Conservation (phyloP, 179 eudicot species). For the Amaranthus tricolor region DNA sequence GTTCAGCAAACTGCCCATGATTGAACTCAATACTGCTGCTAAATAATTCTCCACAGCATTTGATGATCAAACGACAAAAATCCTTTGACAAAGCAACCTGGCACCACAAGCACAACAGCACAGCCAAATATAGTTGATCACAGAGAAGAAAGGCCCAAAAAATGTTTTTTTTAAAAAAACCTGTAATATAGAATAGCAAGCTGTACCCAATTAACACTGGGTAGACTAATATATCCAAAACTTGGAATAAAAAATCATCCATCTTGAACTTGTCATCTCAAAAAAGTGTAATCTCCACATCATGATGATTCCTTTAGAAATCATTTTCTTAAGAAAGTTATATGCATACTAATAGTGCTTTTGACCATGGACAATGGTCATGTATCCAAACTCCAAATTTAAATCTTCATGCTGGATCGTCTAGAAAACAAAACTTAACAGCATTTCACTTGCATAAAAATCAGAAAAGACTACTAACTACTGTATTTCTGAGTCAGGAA, state of each 20-base stretch:
- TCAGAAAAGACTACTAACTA: neutral
- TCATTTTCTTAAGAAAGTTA: neutral
- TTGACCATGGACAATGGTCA: neutral
- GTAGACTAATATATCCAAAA: neutral
- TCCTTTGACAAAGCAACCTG: conserved; percentile 92
- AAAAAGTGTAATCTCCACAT: neutral
- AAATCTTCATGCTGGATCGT: neutral
- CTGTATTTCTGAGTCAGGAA: neutral
- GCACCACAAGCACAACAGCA: conserved; percentile 11
- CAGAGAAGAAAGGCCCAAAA: neutral
- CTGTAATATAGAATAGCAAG: neutral
- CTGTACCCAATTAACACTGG: neutral
- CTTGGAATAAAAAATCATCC: neutral
- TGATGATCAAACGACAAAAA: conserved; percentile 66
- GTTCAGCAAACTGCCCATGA: conserved; percentile 30
- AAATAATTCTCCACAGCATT: conserved; percentile 65
- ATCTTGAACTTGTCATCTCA: neutral
- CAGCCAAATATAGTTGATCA: neutral
- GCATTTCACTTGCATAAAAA: neutral
- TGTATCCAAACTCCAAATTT: neutral
- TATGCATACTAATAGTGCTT: neutral
- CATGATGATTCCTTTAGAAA: neutral
- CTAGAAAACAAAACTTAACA: neutral
- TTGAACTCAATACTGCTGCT: conserved; percentile 32
- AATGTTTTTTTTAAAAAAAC: neutral